Base-by-base conservation (phyloP, 148 eudicot genomes). In the Euryodendron excelsum region DNA sequence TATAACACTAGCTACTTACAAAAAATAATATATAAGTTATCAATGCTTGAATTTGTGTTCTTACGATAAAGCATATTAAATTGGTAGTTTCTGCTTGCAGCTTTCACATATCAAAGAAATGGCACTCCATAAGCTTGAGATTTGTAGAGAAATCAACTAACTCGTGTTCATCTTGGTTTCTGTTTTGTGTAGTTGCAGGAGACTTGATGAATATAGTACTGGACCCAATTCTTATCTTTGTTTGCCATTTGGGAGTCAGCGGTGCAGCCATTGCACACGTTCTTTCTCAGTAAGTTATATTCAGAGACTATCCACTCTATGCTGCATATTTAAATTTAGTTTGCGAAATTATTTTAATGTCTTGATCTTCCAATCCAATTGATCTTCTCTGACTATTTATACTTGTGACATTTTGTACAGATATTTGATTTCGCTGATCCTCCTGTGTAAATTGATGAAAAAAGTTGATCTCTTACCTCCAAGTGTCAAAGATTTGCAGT, bases 261-360 rank as follows among this genome's bases (percentile, higher is more conserved):
- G 99, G 99, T 33, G 99, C 99, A 30, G 99, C 99, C 77, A 92
- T 96, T 84, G 97, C 99, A 39, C 99, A 96, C 79, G 99, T 96
- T 59, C 82, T 93, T 61, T 96, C 99, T 65, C 99, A 96, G 99
- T 93, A 82, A 85, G 94, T 86, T 75, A 14, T 18, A 17, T 12
- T 65, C 47, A 27, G 56, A 66, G 30, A 62, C 17, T 5, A 36
- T 30, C 52, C 48, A 65, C 31, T 25, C 17, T 45, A 52, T 30
- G 37, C 37, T 61, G 47, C 37, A 36, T 36, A 21, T 63, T 28
- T 44, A 36, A 59, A 56, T 27, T 39, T 44, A 50, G 66, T 11
- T 68, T 27, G 33, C 33, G 4, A 31, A n/a, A 1, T 25, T 55
- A 12, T 2, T 45, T n/a, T 7, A 55, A 15, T 28, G 23, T 47